These are phyloP conservation scores for Angomonas ambiguus DNA, from an alignment of 208 protist genomes.

Conservation along the genomic window DNA sequence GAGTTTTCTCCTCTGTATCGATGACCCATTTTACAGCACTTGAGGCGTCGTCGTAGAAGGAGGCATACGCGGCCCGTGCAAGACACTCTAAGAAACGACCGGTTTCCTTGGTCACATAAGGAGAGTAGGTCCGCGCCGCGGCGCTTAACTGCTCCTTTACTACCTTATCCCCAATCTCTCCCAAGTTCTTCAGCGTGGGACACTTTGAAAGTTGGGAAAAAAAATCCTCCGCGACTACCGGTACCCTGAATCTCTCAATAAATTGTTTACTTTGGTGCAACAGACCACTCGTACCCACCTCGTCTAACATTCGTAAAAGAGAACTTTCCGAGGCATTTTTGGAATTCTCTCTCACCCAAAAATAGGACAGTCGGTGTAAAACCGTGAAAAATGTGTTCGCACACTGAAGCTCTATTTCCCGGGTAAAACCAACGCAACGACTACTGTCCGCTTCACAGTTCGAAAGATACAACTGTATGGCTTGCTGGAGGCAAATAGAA, in stretches of 20 bases:
- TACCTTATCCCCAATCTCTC: slow-evolving; percentile 13
- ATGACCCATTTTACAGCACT: not conserved
- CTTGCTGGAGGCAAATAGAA: slow-evolving; percentile 9
- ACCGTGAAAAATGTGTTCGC: slow-evolving; percentile 37
- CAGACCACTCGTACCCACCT: not conserved
- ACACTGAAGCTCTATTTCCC: slow-evolving; percentile 29
- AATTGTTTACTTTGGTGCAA: not conserved
- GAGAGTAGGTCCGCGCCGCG: slow-evolving; percentile 65
- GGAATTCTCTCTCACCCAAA: not conserved
- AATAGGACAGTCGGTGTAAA: slow-evolving; percentile 21
- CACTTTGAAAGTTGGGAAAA: not conserved
- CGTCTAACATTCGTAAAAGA: not conserved
- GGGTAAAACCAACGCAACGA: slow-evolving; percentile 8
- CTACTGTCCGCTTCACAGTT: slow-evolving; percentile 1
- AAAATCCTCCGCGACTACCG: not conserved
- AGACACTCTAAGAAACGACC: slow-evolving; percentile 60
- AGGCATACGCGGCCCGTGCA: slow-evolving; percentile 64
- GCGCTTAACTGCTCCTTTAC: slow-evolving; percentile 49
- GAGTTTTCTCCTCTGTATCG: not conserved
- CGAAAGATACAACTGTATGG: not conserved
- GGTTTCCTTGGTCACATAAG: slow-evolving; percentile 62
- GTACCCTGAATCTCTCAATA: not conserved
- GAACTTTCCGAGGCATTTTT: not conserved
- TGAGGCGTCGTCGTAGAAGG: slow-evolving; percentile 57
- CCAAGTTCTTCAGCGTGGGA: not conserved